Evolutionary conservation across 805 yeast genomes (phyloP), one percentile per base, ranked within the genome.

Genomic region (Yarrowia yakushimensis): DNA sequence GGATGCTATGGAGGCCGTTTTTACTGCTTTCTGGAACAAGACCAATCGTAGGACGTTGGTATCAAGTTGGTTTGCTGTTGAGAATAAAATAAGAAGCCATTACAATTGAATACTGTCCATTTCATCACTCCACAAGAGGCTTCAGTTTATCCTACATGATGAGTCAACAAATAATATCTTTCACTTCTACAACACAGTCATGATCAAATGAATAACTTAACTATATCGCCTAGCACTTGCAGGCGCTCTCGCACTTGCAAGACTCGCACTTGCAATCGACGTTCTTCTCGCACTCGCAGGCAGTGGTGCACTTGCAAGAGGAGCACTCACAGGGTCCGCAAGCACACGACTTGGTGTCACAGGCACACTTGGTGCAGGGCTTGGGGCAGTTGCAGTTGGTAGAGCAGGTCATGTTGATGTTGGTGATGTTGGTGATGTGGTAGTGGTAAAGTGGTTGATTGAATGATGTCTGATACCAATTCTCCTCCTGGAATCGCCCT

Each of bases 371-470:
- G 48, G 48, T 55, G 61, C 61, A 55, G 37, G 61, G 61, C 45
- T 34, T 52, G 63, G 59, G 23, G 64, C 62, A 57, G 45, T 60
- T 34, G 42, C 64, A 60, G 52, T 43, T 45, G 63, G 64, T 57
- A 37, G 62, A 63, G 64, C 63, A 57, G 63, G 62, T 46, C 62
- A 60, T n/a, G 15, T 9, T 39, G 22, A 33, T 23, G 55, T 48
- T 34, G 36, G 36, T 34, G 43, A 22, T 15, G 13, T 11, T 12
- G 34, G 15, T 30, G n/a, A n/a, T n/a, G n/a, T n/a, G n/a, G n/a
- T n/a, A n/a, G n/a, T n/a, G n/a, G n/a, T n/a, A n/a, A n/a, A n/a
- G n/a, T n/a, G n/a, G n/a, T n/a, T n/a, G n/a, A n/a, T n/a, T n/a
- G n/a, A n/a, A n/a, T n/a, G n/a, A n/a, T 10, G 27, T 6, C 18